Base-by-base conservation (phyloP, 2,329 filamentous ascomycete species). In the Fusarium piperis region DNA sequence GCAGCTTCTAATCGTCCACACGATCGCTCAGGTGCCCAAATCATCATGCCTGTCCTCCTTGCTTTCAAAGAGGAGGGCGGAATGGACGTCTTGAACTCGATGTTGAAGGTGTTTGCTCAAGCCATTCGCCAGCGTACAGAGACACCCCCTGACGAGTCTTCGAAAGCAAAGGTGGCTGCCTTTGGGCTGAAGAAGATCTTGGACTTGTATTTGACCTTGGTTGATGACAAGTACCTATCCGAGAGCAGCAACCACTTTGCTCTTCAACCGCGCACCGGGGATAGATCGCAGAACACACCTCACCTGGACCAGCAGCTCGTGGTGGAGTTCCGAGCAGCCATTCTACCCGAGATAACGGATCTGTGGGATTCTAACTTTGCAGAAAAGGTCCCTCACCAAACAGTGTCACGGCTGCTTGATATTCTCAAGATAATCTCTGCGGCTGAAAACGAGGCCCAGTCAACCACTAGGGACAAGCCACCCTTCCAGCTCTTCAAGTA, bases 301-400 rank as follows among this genome's bases (percentile, higher is more conserved):
- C 81, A 83, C 23, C 78, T 85, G 11, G 87, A 90, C 15, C 85
- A 89, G 2, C 95, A 98, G 75, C 92, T 98, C 62, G 84, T 98
- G 15, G 90, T 98, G 7, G 95, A 98, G 79, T 83, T 98, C 44
- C 92, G 96, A 44, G 90, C 93, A 82, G 89, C 91, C 28, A 89
- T 98, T 28, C 83, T 98, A 15, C 93, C 94, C 1, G 89, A 92
- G 51, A 88, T 96, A 41, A 88, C 89, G 63, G 88, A 91, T 52
- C 88, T 98, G 30, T 99, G 96, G 97, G 91, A 94, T 73, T 97
- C 94, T 1, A 85, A 90, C 28, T 89, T 97, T 53, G 89, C 96
- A 18, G 94, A 97, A 74, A 95, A 94, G 75, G 89, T 94, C 1
- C 91, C 93, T 4, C 91, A 91, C 26, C 87, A 90, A 23, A 92